Conservation (phyloP, 108 stramenopile genomes). For the Skeletonema costatum region DNA sequence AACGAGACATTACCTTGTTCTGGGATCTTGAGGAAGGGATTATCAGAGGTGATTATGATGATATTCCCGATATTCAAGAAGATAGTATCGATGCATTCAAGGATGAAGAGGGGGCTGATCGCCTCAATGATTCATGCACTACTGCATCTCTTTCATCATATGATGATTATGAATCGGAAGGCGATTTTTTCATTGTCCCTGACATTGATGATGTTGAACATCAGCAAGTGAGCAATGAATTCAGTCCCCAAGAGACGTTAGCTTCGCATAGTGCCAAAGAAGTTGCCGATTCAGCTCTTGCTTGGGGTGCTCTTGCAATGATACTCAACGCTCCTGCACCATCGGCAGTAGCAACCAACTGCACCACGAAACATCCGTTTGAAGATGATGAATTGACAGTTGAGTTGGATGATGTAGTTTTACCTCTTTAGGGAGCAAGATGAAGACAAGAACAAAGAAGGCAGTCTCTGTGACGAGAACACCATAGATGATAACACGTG, state of each 20-base stretch:
- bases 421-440: not conserved
- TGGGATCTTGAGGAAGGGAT: too few species aligned
- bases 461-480: too few species aligned
- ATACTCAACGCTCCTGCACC: conserved; percentile 3
- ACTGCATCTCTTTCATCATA: not conserved
- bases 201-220: not conserved
- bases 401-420: not conserved
- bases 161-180: not conserved
- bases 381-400: not conserved
- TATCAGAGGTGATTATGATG: too few species aligned
- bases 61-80: too few species aligned
- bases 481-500: too few species aligned
- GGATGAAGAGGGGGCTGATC: too few species aligned
- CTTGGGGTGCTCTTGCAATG: conserved; percentile 8
- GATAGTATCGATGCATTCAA: too few species aligned
- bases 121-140: not conserved
- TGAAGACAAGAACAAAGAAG: too few species aligned
- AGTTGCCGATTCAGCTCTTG: conserved; percentile 1
- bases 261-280: not conserved
- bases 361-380: not conserved
- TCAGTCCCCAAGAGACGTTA: too few species aligned
- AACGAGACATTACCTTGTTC: too few species aligned
- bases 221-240: not conserved
- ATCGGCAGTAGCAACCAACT: not conserved
- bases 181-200: not conserved